Evolutionary conservation across 169 alveolate species (phyloP), one percentile per base, ranked within the genome.

Genomic region (Plasmodium chabaudi): DNA sequence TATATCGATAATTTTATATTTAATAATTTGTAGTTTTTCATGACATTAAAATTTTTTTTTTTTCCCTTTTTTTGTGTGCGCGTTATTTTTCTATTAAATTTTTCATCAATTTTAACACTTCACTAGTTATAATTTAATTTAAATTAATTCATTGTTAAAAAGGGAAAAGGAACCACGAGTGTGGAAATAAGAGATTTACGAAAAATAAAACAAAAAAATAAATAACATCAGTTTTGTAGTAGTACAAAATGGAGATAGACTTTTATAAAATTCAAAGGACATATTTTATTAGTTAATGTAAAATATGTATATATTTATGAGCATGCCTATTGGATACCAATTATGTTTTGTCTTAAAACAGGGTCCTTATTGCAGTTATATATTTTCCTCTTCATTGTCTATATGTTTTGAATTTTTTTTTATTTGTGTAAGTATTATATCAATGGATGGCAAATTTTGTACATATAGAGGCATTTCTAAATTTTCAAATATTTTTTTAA

Each of bases 51-150:
- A 13, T 77, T 61, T 46, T n/a, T 49, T 23, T 42, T 67, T 79
- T 53, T 70, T 59, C 72, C 75, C 46, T 57, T 69, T 68, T 68
- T 42, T 82, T 67, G 42, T 34, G 42, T 34, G 42, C 42, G 42
- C 42, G 42, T 3, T 5, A 44, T 55, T 70, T 73, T 59, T 61
- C 90, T 59, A 69, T 68, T 82, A 82, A 82, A 67, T 82, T 82
- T 82, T 82, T 71, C 86, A 59, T 82, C 55, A 61, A 68, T 67
- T 82, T 82, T 82, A 61, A 82, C 69, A 82, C 67, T 82, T 82
- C 55, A 82, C 67, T 68, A 82, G 57, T 82, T 34, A 65, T 68
- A 42, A 84, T 67, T 82, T 55, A 46, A 67, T 70, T 82, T 27
- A 34, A 34, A 34, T 34, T 34, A 69, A 71, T 57, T 69, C 27